A percentile compares a stretch with the other conserved stretches of the same genome.
phyloP scores from a whole-genome alignment of 306 rosid species.

The Acacia crassicarpa region DNA sequence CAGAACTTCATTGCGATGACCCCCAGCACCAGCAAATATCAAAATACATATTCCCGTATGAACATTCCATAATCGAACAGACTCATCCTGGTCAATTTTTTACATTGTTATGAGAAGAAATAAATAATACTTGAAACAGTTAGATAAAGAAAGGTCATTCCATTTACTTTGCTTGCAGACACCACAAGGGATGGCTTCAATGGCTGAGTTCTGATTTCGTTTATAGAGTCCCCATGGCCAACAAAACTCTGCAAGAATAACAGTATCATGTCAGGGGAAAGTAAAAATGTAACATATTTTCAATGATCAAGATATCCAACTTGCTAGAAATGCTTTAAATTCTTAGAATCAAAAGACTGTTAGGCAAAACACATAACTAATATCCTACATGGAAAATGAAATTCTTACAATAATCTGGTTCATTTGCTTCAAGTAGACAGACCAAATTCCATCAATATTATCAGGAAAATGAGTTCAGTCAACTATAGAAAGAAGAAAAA shows the following conservation, averaged over 20 bases:
- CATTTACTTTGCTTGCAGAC: conserved; percentile 89
- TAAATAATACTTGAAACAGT: conserved; percentile 15
- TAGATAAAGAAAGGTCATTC: background rate
- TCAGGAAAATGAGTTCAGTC: background rate
- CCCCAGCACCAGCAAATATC: conserved; percentile 96
- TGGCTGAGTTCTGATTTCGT: conserved; percentile 90
- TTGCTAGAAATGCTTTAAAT: background rate
- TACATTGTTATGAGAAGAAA: conserved; percentile 34
- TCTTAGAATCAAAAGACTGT: background rate
- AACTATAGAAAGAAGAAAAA: background rate
- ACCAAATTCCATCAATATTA: conserved; percentile 15
- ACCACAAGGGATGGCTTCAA: conserved; percentile 78
- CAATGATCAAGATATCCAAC: conserved; percentile 14
- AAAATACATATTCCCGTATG: conserved; percentile 91
- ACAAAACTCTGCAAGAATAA: conserved; percentile 71
- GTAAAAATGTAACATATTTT: conserved; percentile 10
- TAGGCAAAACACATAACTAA: conserved; percentile 7
- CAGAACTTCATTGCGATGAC: conserved; percentile 96
- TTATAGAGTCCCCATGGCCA: conserved; percentile 95
- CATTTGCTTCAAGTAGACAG: conserved; percentile 17
- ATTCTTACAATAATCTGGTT: background rate
- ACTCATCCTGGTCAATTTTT: conserved; percentile 73
- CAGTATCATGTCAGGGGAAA: conserved; percentile 1
- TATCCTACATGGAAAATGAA: conserved; percentile 12
- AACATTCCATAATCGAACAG: conserved; percentile 94